Conservation (phyloP, 2,329 filamentous ascomycete species). For the Alternaria triticimaculans region DNA sequence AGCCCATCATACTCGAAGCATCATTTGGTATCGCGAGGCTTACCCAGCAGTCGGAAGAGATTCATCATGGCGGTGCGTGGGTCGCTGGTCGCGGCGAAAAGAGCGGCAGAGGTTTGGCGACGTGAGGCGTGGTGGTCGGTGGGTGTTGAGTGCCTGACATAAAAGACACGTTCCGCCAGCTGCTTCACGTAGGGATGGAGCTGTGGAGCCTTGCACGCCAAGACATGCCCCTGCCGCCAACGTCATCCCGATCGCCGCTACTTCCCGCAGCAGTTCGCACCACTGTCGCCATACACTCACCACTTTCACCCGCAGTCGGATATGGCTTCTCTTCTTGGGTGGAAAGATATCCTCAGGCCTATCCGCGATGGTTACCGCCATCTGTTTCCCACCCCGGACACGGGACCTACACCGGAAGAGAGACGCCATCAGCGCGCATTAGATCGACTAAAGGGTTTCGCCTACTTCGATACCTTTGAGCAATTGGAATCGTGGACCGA, state of each 20-base stretch:
- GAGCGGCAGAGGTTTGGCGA: slow-evolving; percentile 22
- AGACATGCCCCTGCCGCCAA: slow-evolving; percentile 28
- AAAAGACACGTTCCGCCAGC: slow-evolving; percentile 47
- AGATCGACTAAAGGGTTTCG: slow-evolving; percentile 48
- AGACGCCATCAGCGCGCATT: slow-evolving; percentile 34
- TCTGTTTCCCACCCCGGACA: slow-evolving; percentile 43
- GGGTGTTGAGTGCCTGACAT: slow-evolving; percentile 23
- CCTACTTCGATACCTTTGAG: slow-evolving; percentile 52
- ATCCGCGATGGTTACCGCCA: slow-evolving; percentile 50
- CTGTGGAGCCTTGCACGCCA: slow-evolving; percentile 43
- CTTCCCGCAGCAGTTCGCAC: slow-evolving; percentile 11
- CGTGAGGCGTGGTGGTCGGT: slow-evolving; percentile 18
- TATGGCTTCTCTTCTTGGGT: slow-evolving; percentile 39
- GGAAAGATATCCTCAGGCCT: slow-evolving; percentile 50
- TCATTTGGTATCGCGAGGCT: neutral
- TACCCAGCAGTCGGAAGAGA: slow-evolving; percentile 72
- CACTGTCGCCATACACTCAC: neutral
- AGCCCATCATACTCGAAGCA: slow-evolving; percentile 11
- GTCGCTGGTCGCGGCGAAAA: slow-evolving; percentile 23
- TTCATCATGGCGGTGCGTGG: slow-evolving; percentile 63
- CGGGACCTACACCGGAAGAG: slow-evolving; percentile 44
- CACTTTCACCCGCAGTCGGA: neutral
- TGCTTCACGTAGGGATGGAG: slow-evolving; percentile 29
- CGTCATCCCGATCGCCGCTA: slow-evolving; percentile 23
- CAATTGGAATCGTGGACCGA: slow-evolving; percentile 46